Conservation (phyloP, 495 filamentous ascomycete genomes). For the Sordaria brevicollis region DNA sequence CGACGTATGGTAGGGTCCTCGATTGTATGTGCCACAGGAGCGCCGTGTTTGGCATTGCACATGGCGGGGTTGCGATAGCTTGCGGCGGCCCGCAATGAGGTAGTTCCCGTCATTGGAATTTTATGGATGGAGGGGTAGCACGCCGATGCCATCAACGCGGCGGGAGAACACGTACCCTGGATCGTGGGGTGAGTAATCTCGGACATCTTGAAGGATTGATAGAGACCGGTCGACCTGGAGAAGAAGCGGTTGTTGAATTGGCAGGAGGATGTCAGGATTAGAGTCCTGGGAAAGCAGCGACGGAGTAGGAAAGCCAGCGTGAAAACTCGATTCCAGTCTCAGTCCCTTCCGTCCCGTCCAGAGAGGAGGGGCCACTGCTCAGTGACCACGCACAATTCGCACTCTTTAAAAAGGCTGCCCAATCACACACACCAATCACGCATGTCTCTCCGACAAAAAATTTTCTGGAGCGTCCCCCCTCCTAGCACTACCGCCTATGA, state of each 20-base stretch:
- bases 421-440: neutral
- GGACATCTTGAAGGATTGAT: constrained; percentile 17
- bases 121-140: constrained; percentile 12
- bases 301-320: constrained; percentile 15
- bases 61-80: neutral
- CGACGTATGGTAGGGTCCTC: neutral
- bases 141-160: neutral
- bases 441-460: neutral
- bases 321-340: constrained; percentile 1
- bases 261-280: neutral
- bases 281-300: constrained; percentile 10
- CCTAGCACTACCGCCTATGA: neutral
- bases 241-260: neutral
- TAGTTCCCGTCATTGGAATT: neutral
- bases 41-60: neutral
- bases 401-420: neutral
- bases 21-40: constrained; percentile 5
- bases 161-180: constrained; percentile 18
- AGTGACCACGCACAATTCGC: neutral
- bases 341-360: neutral
- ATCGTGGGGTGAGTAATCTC: constrained; percentile 26
- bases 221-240: constrained; percentile 2
- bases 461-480: constrained; percentile 1
- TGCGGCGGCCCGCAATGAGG: neutral
- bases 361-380: neutral